Percentiles rank a stretch among this genome's conserved stretches.
Evolutionary conservation across 768 basidiomycete genomes (phyloP).

Genomic region (Lentinula lateritia): DNA sequence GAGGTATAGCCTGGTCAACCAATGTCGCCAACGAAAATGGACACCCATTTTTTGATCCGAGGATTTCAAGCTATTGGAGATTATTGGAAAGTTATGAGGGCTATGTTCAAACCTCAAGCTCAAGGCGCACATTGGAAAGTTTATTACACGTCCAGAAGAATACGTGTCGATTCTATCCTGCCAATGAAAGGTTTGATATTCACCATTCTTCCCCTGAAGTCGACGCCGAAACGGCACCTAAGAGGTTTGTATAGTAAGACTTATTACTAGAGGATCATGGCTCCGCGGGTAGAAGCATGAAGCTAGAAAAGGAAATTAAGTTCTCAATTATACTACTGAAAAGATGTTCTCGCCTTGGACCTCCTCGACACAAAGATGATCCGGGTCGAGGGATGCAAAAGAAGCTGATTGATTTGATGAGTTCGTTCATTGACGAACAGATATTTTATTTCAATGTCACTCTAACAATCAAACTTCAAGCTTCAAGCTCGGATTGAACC

Average conservation of each 20-base stretch:
- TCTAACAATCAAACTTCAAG: neutral
- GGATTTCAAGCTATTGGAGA: neutral
- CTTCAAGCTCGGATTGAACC: neutral
- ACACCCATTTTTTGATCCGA: too few species aligned
- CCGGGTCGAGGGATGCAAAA: neutral
- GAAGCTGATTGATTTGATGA: constrained; percentile 1
- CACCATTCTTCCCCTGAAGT: neutral
- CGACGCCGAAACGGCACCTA: neutral
- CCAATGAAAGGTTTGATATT: neutral
- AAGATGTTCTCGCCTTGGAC: neutral
- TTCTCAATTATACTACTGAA: neutral
- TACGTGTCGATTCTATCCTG: neutral
- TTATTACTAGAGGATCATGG: neutral
- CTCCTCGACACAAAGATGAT: neutral
- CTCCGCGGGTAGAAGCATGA: neutral
- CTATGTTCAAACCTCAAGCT: too few species aligned
- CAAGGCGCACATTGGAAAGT: neutral
- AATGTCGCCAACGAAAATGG: too few species aligned
- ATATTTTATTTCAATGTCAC: neutral
- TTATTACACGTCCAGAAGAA: neutral
- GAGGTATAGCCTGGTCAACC: too few species aligned
- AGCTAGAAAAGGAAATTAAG: neutral
- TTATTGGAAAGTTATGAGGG: too few species aligned
- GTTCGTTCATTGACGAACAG: neutral
- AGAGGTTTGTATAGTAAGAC: too few species aligned